Conservation (phyloP, 495 filamentous ascomycete genomes). For the Penicillium tannophilum region DNA sequence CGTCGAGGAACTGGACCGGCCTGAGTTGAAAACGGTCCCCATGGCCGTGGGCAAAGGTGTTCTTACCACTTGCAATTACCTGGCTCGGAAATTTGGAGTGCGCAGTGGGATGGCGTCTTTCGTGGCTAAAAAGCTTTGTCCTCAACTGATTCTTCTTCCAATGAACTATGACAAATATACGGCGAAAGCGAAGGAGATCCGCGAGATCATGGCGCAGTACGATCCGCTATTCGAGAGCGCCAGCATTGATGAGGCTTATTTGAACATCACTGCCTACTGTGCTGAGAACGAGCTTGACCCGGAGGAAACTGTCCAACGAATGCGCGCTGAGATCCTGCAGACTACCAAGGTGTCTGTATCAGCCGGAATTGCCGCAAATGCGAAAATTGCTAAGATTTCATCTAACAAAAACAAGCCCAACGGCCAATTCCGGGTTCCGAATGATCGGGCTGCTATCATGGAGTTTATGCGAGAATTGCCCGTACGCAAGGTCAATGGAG, state of each 20-base stretch:
- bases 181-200: conserved; percentile 85
- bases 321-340: conserved; percentile 76
- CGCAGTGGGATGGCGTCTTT: conserved; percentile 95
- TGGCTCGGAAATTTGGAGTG: conserved; percentile 85
- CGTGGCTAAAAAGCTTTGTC: conserved; percentile 92
- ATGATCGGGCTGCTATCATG: conserved; percentile 72
- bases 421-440: conserved; percentile 79
- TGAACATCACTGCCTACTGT: conserved; percentile 94
- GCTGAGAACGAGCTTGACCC: conserved; percentile 64
- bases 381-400: conserved; percentile 90
- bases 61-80: conserved; percentile 92
- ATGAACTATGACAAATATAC: conserved; percentile 90
- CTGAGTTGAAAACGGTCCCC: conserved; percentile 84
- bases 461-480: conserved; percentile 82
- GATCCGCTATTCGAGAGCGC: conserved; percentile 90
- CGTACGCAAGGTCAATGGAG: conserved; percentile 87
- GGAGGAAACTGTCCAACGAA: conserved; percentile 70
- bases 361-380: conserved; percentile 91
- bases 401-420: conserved; percentile 97
- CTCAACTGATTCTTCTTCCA: conserved; percentile 78
- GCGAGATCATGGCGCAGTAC: conserved; percentile 79
- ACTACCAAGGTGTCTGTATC: conserved; percentile 86
- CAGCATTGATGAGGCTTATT: conserved; percentile 93
- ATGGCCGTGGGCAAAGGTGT: conserved; percentile 95
- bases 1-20: conserved; percentile 89